Evolutionary conservation across 2,329 filamentous ascomycete genomes (phyloP).

Genomic region (Pseudocercospora pini-densiflorae): DNA sequence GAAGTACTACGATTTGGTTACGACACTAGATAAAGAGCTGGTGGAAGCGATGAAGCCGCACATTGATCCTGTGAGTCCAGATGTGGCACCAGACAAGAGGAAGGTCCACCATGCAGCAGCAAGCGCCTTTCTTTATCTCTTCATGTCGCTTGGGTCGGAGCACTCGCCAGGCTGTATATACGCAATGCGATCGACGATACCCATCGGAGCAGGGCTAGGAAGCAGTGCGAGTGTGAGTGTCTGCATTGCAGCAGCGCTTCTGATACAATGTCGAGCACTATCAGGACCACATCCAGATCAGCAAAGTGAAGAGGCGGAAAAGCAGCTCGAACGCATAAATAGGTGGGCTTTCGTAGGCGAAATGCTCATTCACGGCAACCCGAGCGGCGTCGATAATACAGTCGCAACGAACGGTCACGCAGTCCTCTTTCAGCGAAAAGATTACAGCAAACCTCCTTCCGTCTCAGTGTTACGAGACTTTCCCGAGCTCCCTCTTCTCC

Average conservation of each 20-base stretch:
- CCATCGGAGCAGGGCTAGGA: constrained; percentile 86
- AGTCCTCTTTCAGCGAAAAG: constrained; percentile 82
- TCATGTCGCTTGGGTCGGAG: constrained; percentile 81
- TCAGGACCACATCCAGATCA: constrained; percentile 92
- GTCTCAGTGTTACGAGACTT: constrained; percentile 84
- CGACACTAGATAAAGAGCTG: constrained; percentile 80
- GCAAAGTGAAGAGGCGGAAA: constrained; percentile 79
- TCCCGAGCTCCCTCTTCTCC: constrained; percentile 84
- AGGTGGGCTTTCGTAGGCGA: constrained; percentile 97
- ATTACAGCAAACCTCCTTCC: constrained; percentile 71
- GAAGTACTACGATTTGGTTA: constrained; percentile 85
- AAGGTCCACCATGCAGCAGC: constrained; percentile 86
- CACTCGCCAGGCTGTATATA: constrained; percentile 83
- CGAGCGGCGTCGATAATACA: constrained; percentile 96
- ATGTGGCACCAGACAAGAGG: constrained; percentile 67
- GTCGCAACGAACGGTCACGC: constrained; percentile 93
- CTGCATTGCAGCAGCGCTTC: constrained; percentile 80
- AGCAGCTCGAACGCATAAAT: constrained; percentile 95
- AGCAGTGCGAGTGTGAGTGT: constrained; percentile 95
- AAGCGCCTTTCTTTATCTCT: constrained; percentile 87
- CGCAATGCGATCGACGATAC: constrained; percentile 90
- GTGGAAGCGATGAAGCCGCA: constrained; percentile 80
- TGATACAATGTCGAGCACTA: constrained; percentile 81
- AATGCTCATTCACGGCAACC: constrained; percentile 96
- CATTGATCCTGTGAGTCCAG: constrained; percentile 70